Base-by-base conservation (phyloP, 257 asterid species). In the Ballota nigra region DNA sequence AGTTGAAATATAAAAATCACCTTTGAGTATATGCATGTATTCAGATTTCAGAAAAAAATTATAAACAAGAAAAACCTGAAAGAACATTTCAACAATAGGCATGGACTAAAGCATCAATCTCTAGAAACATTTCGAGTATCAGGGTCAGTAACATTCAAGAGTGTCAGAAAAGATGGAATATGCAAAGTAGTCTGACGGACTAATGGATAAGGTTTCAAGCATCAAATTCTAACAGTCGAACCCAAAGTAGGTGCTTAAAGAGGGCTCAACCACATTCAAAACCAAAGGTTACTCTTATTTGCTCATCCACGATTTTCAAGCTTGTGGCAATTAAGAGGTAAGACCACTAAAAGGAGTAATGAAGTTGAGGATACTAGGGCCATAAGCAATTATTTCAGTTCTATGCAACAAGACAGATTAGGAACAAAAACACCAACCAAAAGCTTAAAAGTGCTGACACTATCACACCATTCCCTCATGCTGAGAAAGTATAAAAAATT, bases 291-390 rank as follows among this genome's bases (percentile, higher is more conserved):
- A 31, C 20, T 59, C 55, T 28, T 56, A 65, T 28, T 6, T 26
- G 24, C 53, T 43, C 45, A 65, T 28, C 36, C 34, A 28, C 28
- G 10, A 28, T 19, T 73, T 29, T 31, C 72, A 65, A 28, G 67
- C 68, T 55, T 41, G 26, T 28, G 40, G 66, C 20, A 43, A 45
- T 68, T 52, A 12, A 56, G 19, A 57, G 20, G 22, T 41, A 34
- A 55, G 41, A 47, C 36, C 69, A 75, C 15, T 12, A 58, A 9
- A n/a, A 47, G 49, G 51, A 36, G 58, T 68, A 60, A 68, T 12
- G 22, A 55, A 36, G 18, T 28, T 66, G 53, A 45, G 26, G 52
- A 52, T 13, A 68, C 34, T 58, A 24, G 12, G 59, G 9, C 34
- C 56, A 29, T 40, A 8, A 31, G 49, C 6, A 22, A 26, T 38